Percentiles rank a stretch among this genome's conserved stretches.
These are phyloP conservation scores for Cadophora malorum DNA, from an alignment of 2,329 filamentous ascomycete species.

Conservation along the genomic window DNA sequence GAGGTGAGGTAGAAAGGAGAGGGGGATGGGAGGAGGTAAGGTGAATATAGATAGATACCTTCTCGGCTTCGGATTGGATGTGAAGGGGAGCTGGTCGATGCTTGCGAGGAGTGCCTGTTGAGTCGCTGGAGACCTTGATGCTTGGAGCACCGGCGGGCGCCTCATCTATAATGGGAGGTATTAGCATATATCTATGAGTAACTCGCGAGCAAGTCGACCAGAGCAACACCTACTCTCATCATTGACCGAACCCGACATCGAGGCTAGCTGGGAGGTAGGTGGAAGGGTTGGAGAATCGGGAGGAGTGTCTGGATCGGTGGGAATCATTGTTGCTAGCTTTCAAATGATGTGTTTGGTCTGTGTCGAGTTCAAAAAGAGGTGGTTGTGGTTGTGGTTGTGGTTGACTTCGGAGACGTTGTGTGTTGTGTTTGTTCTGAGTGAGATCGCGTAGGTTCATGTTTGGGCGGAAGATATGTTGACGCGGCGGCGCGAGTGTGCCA, in stretches of 20 bases:
- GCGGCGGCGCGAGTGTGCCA: background rate
- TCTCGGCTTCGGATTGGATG: constrained; percentile 19
- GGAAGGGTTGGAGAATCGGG: background rate
- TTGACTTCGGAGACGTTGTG: background rate
- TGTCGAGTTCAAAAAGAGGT: too few species aligned
- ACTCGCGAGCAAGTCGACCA: background rate
- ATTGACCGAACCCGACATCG: background rate
- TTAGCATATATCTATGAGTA: background rate
- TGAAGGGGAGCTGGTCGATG: background rate
- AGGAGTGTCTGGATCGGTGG: background rate
- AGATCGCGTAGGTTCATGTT: background rate
- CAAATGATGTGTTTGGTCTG: background rate
- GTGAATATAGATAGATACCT: constrained; percentile 9
- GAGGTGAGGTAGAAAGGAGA: background rate
- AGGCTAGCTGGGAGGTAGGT: background rate
- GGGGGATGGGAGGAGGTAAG: background rate
- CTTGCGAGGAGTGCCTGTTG: background rate
- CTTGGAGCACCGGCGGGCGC: background rate
- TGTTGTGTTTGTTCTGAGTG: background rate
- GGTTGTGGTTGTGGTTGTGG: background rate
- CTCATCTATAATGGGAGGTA: background rate
- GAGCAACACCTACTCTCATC: background rate
- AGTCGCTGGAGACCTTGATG: background rate
- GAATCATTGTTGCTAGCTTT: background rate
- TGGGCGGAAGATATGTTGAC: background rate